Conservation (phyloP, 495 filamentous ascomycete genomes). For the Bryoglossum gracile region DNA sequence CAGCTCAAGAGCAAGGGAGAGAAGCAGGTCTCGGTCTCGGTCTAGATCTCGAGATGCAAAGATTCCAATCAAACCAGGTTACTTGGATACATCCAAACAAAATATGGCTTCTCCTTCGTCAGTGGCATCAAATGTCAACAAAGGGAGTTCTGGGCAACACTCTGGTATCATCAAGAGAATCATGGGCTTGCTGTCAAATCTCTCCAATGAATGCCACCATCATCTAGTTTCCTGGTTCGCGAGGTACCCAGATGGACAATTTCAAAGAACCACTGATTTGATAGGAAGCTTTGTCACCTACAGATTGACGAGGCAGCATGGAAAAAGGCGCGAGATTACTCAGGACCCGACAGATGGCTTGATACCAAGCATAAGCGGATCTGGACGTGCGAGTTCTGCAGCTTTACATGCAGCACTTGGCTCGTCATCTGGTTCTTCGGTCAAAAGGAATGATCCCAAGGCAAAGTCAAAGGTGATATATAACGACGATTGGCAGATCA, state of each 20-base stretch:
- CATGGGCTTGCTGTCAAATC: slow-evolving; percentile 70
- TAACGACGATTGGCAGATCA: slow-evolving; percentile 87
- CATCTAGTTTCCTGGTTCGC: slow-evolving; percentile 83
- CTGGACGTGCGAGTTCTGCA: slow-evolving; percentile 52
- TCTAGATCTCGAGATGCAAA: slow-evolving; percentile 13
- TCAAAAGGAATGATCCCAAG: slow-evolving; percentile 37
- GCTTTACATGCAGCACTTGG: slow-evolving; percentile 79
- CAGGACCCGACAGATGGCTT: slow-evolving; percentile 55
- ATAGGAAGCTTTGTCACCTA: slow-evolving; percentile 77
- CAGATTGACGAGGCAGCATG: slow-evolving; percentile 65
- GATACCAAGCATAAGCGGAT: slow-evolving; percentile 60
- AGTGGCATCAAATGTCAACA: slow-evolving; percentile 3
- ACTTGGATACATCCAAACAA: neutral
- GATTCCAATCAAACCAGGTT: neutral
- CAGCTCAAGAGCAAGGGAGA: slow-evolving; percentile 26
- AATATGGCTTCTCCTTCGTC: neutral
- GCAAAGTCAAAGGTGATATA: slow-evolving; percentile 53
- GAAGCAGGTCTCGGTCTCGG: slow-evolving; percentile 23
- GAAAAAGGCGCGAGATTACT: slow-evolving; percentile 52
- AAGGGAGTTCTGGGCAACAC: slow-evolving; percentile 47
- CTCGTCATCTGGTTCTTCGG: slow-evolving; percentile 29
- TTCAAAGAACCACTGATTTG: slow-evolving; percentile 68
- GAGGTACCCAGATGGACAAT: slow-evolving; percentile 58
- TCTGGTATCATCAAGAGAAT: slow-evolving; percentile 86
- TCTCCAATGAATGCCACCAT: slow-evolving; percentile 69